Conservation (phyloP, 345 rosid genomes). For the Eucalyptus curtisii region DNA sequence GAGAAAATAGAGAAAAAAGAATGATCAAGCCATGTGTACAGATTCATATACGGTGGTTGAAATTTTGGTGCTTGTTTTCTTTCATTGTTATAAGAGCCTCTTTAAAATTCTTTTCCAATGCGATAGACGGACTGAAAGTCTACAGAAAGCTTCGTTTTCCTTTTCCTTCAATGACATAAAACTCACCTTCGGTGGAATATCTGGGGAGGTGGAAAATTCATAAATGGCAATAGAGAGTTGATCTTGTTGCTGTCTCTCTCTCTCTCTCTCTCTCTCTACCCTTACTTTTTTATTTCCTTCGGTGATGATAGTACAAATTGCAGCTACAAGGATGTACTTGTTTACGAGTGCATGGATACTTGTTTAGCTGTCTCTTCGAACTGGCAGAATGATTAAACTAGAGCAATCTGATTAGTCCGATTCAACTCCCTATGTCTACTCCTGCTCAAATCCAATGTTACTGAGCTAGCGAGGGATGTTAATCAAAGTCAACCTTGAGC, state of each 20-base stretch:
- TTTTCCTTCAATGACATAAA: background rate
- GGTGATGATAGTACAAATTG: background rate
- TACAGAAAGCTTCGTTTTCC: background rate
- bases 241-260: background rate
- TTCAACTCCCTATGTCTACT: background rate
- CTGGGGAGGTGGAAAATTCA: background rate
- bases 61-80: background rate
- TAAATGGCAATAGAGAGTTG: background rate
- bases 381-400: background rate
- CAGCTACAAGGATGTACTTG: background rate
- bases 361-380: background rate
- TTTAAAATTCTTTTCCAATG: background rate
- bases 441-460: background rate
- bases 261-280: background rate
- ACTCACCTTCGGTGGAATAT: background rate
- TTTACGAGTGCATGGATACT: background rate
- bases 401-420: background rate
- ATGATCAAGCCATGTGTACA: background rate
- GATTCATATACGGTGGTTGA: background rate
- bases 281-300: background rate
- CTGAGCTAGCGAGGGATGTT: background rate
- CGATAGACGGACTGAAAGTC: background rate
- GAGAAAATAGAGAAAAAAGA: background rate
- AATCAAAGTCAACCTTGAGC: background rate
- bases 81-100: background rate